phyloP scores from a whole-genome alignment of 164 flowering plant genomes.

The Saururus chinensis region DNA sequence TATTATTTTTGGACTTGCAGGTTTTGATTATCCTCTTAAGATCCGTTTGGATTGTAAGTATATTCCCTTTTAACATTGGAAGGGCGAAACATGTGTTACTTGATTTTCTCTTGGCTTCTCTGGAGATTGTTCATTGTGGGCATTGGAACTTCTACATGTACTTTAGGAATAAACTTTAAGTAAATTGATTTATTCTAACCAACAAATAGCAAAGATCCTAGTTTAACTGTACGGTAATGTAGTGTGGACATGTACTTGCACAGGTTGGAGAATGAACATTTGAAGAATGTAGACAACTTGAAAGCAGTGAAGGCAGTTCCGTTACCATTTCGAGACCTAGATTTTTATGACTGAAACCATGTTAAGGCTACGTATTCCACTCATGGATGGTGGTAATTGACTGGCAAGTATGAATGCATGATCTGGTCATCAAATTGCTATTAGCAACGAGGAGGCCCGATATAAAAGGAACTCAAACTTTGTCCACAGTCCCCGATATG shows the following conservation, averaged over 20 bases:
- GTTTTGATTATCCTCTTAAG: slow-evolving; percentile 66
- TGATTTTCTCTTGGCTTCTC: slow-evolving; percentile 73
- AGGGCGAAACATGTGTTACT: slow-evolving; percentile 40
- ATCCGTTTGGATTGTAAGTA: slow-evolving; percentile 84
- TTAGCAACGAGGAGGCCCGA: too few species aligned
- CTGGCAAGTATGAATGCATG: too few species aligned
- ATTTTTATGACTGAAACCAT: slow-evolving; percentile 40
- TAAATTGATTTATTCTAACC: background rate
- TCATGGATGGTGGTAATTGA: too few species aligned
- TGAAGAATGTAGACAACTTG: slow-evolving; percentile 78
- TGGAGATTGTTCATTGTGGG: slow-evolving; percentile 87
- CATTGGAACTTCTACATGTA: slow-evolving; percentile 99
- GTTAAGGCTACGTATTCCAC: too few species aligned
- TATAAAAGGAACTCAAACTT: too few species aligned
- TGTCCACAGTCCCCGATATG: too few species aligned
- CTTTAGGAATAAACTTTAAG: background rate
- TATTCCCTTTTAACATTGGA: slow-evolving; percentile 34
- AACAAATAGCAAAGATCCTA: too few species aligned
- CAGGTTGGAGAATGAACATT: slow-evolving; percentile 91
- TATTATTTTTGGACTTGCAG: slow-evolving; percentile 18
- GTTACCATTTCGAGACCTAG: slow-evolving; percentile 66
- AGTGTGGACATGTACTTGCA: background rate
- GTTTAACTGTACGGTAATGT: background rate
- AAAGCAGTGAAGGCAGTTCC: slow-evolving; percentile 85
- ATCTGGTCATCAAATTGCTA: too few species aligned